Conservation (phyloP, 1,139 yeast species). For the Debaryomyces sp. region DNA sequence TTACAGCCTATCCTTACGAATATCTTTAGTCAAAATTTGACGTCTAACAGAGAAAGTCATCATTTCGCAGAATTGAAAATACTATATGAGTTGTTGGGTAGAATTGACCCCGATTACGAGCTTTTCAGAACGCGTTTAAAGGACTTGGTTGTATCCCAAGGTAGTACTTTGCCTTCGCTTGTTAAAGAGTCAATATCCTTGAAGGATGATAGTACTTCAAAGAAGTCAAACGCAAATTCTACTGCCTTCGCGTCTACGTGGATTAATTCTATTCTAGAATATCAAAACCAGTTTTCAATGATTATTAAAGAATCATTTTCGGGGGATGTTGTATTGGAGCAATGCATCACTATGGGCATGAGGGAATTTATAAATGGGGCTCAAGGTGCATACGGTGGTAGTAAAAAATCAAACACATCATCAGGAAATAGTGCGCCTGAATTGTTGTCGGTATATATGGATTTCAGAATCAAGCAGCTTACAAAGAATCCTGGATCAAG, state of each 20-base stretch:
- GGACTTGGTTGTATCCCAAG: conserved; percentile 48
- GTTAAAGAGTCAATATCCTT: conserved; percentile 24
- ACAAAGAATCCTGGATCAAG: conserved; percentile 33
- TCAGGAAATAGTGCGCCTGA: conserved; percentile 61
- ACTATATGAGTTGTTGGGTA: conserved; percentile 52
- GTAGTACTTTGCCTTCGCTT: conserved; percentile 30
- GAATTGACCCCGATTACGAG: conserved; percentile 57
- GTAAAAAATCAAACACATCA: conserved; percentile 27
- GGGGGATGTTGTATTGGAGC: conserved; percentile 52
- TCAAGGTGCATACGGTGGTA: conserved; percentile 11
- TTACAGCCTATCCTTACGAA: conserved; percentile 36
- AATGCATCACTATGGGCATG: conserved; percentile 63
- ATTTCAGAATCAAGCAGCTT: conserved; percentile 66
- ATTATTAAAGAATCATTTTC: conserved; percentile 53
- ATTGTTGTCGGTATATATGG: conserved; percentile 73
- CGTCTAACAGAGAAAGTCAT: conserved; percentile 14
- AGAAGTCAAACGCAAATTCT: conserved; percentile 37
- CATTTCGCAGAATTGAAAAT: conserved; percentile 33
- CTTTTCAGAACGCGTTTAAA: conserved; percentile 54
- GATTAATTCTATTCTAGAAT: conserved; percentile 61
- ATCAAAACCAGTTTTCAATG: conserved; percentile 54
- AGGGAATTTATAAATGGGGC: conserved; percentile 58
- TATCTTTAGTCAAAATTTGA: conserved; percentile 17
- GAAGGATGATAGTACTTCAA: conserved; percentile 18
- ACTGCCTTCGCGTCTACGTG: conserved; percentile 67